phyloP scores from a whole-genome alignment of 1,284 basidiomycete species.

The Naganishia cerealis region DNA sequence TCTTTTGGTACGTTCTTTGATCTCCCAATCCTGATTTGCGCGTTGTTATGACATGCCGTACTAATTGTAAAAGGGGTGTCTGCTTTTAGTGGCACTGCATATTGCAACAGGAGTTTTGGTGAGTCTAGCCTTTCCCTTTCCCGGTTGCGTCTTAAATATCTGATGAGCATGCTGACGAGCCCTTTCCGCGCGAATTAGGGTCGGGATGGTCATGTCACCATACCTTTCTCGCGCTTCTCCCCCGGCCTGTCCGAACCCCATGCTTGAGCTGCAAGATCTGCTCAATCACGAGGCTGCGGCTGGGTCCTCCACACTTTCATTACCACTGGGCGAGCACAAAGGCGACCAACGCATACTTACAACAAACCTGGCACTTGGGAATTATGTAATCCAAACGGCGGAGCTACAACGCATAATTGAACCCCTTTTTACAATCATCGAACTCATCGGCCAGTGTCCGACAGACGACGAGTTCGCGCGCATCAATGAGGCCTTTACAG shows the following conservation, averaged over 20 bases:
- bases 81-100: constrained; percentile 10
- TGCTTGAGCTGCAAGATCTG: neutral
- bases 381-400: neutral
- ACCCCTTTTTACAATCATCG: neutral
- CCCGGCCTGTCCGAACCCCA: neutral
- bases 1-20: neutral
- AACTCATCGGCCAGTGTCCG: neutral
- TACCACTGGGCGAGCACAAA: neutral
- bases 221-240: neutral
- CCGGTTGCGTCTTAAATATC: neutral
- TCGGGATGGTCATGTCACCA: neutral
- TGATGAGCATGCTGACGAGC: neutral
- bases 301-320: neutral
- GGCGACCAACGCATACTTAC: neutral
- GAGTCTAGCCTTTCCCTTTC: neutral
- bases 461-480: constrained; percentile 5
- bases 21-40: neutral
- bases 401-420: neutral
- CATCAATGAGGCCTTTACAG: neutral
- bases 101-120: constrained; percentile 18
- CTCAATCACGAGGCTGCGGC: neutral
- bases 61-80: neutral
- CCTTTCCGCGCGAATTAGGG: neutral
- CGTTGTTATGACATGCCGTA: neutral
- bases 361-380: neutral